A percentile compares a stretch with the other conserved stretches of the same genome.
Conservation (phyloP, 345 rosid genomes). For the Anastatica hierochuntica region DNA sequence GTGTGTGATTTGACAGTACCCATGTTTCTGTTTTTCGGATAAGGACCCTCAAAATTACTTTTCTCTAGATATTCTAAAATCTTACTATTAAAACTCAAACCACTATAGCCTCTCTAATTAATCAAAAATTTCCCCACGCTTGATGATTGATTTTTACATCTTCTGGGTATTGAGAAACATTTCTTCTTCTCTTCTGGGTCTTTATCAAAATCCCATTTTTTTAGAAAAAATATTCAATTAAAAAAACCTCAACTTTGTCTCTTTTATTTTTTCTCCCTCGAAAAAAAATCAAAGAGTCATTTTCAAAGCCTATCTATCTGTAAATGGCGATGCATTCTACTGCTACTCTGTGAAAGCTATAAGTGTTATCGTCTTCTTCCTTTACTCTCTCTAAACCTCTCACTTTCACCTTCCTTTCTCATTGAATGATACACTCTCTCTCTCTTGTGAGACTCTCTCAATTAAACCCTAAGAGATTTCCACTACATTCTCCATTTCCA, state of each 20-base stretch:
- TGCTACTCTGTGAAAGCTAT: constrained; percentile 21
- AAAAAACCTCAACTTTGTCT: constrained; percentile 24
- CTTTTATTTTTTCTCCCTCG: background rate
- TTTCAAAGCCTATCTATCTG: constrained; percentile 34
- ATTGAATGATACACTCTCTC: too few species aligned
- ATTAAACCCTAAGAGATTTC: too few species aligned
- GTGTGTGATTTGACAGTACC: constrained; percentile 24
- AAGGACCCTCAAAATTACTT: too few species aligned
- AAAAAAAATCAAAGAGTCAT: too few species aligned
- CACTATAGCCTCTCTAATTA: too few species aligned
- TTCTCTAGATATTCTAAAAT: too few species aligned
- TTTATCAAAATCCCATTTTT: constrained; percentile 9
- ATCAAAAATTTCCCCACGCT: too few species aligned
- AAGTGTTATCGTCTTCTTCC: constrained; percentile 15
- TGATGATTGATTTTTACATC: background rate
- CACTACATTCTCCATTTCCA: too few species aligned
- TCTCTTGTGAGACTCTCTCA: too few species aligned
- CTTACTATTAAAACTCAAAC: constrained; percentile 11
- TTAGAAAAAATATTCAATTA: constrained; percentile 10
- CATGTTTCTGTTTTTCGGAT: constrained; percentile 25
- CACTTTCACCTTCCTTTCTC: constrained; percentile 22
- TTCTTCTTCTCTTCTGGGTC: constrained; percentile 14
- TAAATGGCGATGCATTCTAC: constrained; percentile 29
- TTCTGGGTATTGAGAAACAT: constrained; percentile 8
- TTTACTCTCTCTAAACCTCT: constrained; percentile 1